These are phyloP conservation scores for Botrytis sinoallii DNA, from an alignment of 2,329 filamentous ascomycete genomes.

Conservation along the genomic window DNA sequence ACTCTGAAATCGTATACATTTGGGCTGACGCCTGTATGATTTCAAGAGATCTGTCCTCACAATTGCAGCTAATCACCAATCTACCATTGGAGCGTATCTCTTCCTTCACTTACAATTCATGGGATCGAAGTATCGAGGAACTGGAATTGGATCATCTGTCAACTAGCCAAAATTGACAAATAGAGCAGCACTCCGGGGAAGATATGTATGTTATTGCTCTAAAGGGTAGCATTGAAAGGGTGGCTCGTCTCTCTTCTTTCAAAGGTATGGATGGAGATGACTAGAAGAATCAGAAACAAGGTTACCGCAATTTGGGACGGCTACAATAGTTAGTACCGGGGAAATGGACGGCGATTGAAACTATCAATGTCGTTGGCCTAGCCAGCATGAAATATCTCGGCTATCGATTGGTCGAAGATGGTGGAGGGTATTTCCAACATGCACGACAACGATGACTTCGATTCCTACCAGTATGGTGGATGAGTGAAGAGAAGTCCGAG, in stretches of 20 bases:
- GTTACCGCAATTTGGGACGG: neutral
- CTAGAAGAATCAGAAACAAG: neutral
- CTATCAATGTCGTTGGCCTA: neutral
- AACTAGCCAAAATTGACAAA: neutral
- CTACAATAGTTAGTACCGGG: neutral
- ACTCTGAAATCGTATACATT: neutral
- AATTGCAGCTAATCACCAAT: neutral
- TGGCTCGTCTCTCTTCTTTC: neutral
- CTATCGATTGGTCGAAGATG: neutral
- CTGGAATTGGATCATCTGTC: neutral
- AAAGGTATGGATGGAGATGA: neutral
- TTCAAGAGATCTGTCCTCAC: neutral
- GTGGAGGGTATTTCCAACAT: neutral
- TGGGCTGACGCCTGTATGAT: neutral
- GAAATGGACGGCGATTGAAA: neutral
- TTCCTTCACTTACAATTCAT: neutral
- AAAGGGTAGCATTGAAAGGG: neutral
- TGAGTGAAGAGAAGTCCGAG: neutral
- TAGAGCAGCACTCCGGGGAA: neutral
- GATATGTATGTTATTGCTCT: neutral
- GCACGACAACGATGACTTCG: neutral
- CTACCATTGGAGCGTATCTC: neutral
- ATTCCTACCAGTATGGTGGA: neutral
- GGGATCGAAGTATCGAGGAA: neutral
- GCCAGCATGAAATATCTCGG: neutral